Conservation (phyloP, 495 filamentous ascomycete species). For the Mytilinidion resinicola region DNA sequence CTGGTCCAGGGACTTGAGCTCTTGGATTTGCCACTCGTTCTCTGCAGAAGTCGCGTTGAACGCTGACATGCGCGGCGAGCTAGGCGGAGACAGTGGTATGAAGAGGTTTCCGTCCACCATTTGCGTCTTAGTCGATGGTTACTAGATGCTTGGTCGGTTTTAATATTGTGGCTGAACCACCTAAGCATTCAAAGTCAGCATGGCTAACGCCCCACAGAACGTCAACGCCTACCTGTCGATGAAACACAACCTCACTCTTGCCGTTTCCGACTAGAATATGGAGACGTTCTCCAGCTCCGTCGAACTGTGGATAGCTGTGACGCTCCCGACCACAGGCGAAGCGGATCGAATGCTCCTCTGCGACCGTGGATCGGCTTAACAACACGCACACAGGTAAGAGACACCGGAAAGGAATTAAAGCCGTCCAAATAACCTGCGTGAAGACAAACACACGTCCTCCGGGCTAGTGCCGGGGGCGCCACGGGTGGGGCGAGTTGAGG, state of each 20-base stretch:
- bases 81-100: slow-evolving; percentile 32
- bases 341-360: too few relatives aligned
- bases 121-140: slow-evolving; percentile 21
- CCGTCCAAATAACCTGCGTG: too few relatives aligned
- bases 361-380: too few relatives aligned
- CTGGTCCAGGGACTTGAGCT: slow-evolving; percentile 24
- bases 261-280: not conserved
- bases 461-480: slow-evolving; percentile 27
- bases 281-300: not conserved
- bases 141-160: slow-evolving; percentile 12
- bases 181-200: slow-evolving; percentile 28
- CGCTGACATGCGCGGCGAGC: slow-evolving; percentile 29
- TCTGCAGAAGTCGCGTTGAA: slow-evolving; percentile 27
- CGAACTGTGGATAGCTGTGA: not conserved
- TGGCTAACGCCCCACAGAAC: slow-evolving; percentile 4
- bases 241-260: slow-evolving; percentile 8
- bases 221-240: slow-evolving; percentile 13
- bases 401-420: not conserved
- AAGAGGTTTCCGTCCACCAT: slow-evolving; percentile 34
- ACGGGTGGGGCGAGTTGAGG: slow-evolving; percentile 21
- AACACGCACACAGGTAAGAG: not conserved
- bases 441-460: not conserved
- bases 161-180: slow-evolving; percentile 21
- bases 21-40: slow-evolving; percentile 30
- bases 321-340: not conserved